Percentiles rank a stretch among this genome's conserved stretches.
phyloP scores from a whole-genome alignment of 1,284 basidiomycete species.

The Cryptococcus jaspeensis region DNA sequence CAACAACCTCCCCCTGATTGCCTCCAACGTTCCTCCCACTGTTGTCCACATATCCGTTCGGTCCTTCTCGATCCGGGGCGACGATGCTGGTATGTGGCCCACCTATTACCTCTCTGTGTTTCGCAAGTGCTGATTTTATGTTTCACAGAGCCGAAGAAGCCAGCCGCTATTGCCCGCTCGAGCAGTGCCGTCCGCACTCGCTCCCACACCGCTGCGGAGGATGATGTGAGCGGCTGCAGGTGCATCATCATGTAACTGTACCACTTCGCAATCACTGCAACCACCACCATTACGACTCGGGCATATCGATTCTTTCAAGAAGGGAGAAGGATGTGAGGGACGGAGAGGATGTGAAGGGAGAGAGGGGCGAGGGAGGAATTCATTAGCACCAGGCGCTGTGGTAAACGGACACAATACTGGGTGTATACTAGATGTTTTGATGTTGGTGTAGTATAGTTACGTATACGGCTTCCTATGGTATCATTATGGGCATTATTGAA shows the following conservation, averaged over 20 bases:
- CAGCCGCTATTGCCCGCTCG: background rate
- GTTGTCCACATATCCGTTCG: conserved; percentile 79
- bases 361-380: too few relatives aligned
- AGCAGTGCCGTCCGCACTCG: background rate
- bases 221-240: conserved; percentile 42
- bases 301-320: too few relatives aligned
- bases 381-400: too few relatives aligned
- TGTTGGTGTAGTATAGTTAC: background rate
- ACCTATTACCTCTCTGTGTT: background rate
- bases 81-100: conserved; percentile 21
- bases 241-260: conserved; percentile 41
- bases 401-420: background rate
- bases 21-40: conserved; percentile 55
- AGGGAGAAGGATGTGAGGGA: too few relatives aligned
- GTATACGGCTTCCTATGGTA: background rate
- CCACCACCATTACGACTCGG: too few relatives aligned
- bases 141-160: conserved; percentile 16
- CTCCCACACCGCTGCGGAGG: conserved; percentile 15
- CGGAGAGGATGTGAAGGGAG: background rate
- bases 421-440: background rate
- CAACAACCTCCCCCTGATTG: conserved; percentile 38
- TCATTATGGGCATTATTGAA: background rate
- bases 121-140: background rate
- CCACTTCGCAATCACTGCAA: background rate
- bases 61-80: conserved; percentile 53